Percentiles rank a stretch among this genome's conserved stretches.
Evolutionary conservation across 1,139 yeast species (phyloP).

Genomic region (Zhuliangozyma blackwelliae): DNA sequence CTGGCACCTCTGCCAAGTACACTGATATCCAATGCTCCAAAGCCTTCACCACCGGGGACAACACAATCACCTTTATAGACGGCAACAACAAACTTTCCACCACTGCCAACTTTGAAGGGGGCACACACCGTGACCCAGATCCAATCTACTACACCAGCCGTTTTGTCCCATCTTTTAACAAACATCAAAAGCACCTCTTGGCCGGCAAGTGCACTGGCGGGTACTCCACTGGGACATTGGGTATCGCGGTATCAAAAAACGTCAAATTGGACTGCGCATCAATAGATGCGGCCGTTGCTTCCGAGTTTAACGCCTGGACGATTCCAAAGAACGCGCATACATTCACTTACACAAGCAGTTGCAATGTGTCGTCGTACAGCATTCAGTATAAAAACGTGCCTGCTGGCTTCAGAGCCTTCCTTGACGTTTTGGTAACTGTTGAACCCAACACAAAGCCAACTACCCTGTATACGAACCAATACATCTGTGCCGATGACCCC

Average conservation of each 20-base stretch:
- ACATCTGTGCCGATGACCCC: constrained; percentile 10
- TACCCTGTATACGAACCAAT: constrained; percentile 12
- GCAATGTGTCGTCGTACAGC: constrained; percentile 11
- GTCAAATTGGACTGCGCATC: constrained; percentile 22
- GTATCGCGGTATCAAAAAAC: constrained; percentile 10
- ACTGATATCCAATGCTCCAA: constrained; percentile 19
- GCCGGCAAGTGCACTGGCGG: constrained; percentile 24
- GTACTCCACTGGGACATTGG: constrained; percentile 20
- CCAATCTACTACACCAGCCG: constrained; percentile 9
- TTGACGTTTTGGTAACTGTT: constrained; percentile 14
- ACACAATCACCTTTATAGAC: constrained; percentile 25
- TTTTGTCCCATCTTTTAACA: constrained; percentile 14
- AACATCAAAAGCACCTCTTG: constrained; percentile 13
- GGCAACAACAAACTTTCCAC: constrained; percentile 20
- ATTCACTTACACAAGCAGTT: constrained; percentile 10
- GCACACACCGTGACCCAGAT: constrained; percentile 2
- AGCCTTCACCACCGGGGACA: constrained; percentile 19
- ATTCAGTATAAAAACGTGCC: constrained; percentile 21
- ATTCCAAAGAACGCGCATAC: constrained; percentile 11
- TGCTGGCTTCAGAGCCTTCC: constrained; percentile 29
- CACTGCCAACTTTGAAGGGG: constrained; percentile 13
- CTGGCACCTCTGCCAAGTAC: constrained; percentile 19
- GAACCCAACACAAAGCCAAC: constrained; percentile 1
- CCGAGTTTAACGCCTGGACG: constrained; percentile 20
- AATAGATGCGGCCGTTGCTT: constrained; percentile 18